Conservation (phyloP, 1,284 basidiomycete species). For the Marasmius sp. region DNA sequence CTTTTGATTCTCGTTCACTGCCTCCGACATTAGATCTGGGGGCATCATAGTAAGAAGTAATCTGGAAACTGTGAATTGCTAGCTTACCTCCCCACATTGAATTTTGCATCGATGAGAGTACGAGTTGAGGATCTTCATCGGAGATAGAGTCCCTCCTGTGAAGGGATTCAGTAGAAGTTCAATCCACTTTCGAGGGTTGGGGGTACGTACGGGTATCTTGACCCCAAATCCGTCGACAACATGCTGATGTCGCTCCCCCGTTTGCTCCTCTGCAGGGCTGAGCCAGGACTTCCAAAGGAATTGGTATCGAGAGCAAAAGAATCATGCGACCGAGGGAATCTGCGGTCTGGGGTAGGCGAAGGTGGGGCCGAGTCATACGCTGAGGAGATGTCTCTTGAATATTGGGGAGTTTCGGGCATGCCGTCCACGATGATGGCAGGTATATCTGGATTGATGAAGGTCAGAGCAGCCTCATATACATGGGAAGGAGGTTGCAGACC, state of each 20-base stretch:
- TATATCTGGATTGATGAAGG: constrained; percentile 41
- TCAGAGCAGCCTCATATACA: constrained; percentile 3
- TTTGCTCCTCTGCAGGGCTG: constrained; percentile 52
- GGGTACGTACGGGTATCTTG: constrained; percentile 44
- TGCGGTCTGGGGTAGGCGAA: constrained; percentile 41
- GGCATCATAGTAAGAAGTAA: background rate
- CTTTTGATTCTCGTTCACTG: constrained; percentile 14
- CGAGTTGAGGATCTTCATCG: constrained; percentile 53
- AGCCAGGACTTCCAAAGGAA: constrained; percentile 24
- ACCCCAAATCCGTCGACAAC: constrained; percentile 55
- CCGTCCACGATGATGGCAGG: constrained; percentile 68
- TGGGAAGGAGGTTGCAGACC: constrained; percentile 24
- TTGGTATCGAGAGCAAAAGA: constrained; percentile 20
- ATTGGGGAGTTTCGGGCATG: constrained; percentile 48
- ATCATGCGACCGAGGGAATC: constrained; percentile 41
- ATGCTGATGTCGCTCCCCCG: constrained; percentile 60
- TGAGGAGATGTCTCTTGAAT: constrained; percentile 56
- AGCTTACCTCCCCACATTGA: constrained; percentile 69
- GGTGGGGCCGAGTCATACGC: constrained; percentile 43
- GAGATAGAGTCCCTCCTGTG: constrained; percentile 45
- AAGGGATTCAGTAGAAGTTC: constrained; percentile 10
- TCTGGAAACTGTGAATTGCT: background rate
- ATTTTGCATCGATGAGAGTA: constrained; percentile 60
- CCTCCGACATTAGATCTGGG: constrained; percentile 16
- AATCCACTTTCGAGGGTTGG: constrained; percentile 6